Percentiles rank a stretch among this genome's conserved stretches.
phyloP scores from a whole-genome alignment of 2,329 filamentous ascomycete genomes.

The Rosellinia necatrix region DNA sequence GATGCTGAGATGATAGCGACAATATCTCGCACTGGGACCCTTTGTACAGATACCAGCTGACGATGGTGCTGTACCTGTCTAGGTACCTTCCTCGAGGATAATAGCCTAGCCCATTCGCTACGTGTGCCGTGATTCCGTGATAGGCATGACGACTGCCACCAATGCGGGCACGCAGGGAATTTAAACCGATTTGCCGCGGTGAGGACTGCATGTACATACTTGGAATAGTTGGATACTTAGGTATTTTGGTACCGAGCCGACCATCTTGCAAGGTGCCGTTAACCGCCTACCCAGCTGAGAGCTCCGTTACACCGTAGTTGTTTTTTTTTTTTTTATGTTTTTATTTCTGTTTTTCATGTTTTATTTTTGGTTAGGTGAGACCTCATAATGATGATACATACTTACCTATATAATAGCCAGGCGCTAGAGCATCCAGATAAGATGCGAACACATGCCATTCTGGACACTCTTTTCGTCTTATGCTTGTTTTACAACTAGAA shows the following conservation, averaged over 20 bases:
- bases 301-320: slow-evolving; percentile 18
- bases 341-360: no score
- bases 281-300: slow-evolving; percentile 18
- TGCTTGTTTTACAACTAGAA: not conserved
- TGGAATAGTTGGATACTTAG: slow-evolving; percentile 19
- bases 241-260: slow-evolving; percentile 20
- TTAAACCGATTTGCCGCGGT: slow-evolving; percentile 27
- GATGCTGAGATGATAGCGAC: not conserved
- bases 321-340: no score
- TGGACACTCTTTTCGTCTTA: not conserved
- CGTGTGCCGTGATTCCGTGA: slow-evolving; percentile 30
- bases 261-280: slow-evolving; percentile 16
- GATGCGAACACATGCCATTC: not conserved
- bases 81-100: slow-evolving; percentile 2
- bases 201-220: slow-evolving; percentile 7
- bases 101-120: slow-evolving; percentile 7
- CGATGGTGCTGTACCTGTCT: slow-evolving; percentile 5
- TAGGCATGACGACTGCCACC: slow-evolving; percentile 19
- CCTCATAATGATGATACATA: no score
- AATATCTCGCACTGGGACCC: not conserved
- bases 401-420: no score
- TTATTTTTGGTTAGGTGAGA: no score
- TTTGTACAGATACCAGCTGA: not conserved
- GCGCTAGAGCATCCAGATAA: no score
- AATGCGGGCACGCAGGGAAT: slow-evolving; percentile 21